A percentile compares a stretch with the other conserved stretches of the same genome.
phyloP scores from a whole-genome alignment of 768 basidiomycete genomes.

The Coprinopsis sp. region DNA sequence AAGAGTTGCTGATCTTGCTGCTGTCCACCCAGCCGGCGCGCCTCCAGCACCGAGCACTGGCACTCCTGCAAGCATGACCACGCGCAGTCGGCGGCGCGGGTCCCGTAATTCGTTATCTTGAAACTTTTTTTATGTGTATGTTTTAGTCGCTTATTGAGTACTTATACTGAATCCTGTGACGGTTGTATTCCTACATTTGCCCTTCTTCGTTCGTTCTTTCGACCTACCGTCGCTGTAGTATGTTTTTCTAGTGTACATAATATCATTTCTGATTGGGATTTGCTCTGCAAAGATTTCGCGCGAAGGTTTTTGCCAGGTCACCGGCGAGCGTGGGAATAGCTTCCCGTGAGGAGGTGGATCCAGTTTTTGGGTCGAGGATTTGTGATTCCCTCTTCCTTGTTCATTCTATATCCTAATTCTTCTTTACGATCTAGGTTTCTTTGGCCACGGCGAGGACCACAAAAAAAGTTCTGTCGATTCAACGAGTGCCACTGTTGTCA shows the following conservation, averaged over 20 bases:
- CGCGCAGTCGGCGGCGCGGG: slow-evolving; percentile 24
- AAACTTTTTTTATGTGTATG: background rate
- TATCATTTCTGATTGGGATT: slow-evolving; percentile 3
- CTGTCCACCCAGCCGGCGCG: slow-evolving; percentile 42
- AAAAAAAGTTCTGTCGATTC: too few species aligned
- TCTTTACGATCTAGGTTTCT: slow-evolving; percentile 1
- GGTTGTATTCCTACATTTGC: background rate
- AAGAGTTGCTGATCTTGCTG: slow-evolving; percentile 57
- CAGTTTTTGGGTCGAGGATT: too few species aligned
- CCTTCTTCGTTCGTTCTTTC: slow-evolving; percentile 4
- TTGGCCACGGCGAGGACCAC: background rate
- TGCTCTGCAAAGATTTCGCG: background rate
- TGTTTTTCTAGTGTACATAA: background rate
- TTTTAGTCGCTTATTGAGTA: slow-evolving; percentile 10
- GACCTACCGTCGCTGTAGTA: background rate
- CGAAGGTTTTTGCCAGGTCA: slow-evolving; percentile 5
- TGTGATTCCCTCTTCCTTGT: slow-evolving; percentile 6
- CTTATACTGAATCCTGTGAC: slow-evolving; percentile 2
- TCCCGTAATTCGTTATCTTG: slow-evolving; percentile 38
- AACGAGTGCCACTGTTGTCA: too few species aligned
- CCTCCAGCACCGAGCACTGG: slow-evolving; percentile 16
- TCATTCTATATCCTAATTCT: slow-evolving; percentile 2
- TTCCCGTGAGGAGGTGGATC: too few species aligned
- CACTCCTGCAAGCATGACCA: slow-evolving; percentile 11
- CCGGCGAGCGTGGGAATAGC: too few species aligned